Percentiles rank a stretch among this genome's conserved stretches.
These are phyloP conservation scores for Colletotrichum truncatum DNA, from an alignment of 2,329 filamentous ascomycete genomes.

Conservation along the genomic window DNA sequence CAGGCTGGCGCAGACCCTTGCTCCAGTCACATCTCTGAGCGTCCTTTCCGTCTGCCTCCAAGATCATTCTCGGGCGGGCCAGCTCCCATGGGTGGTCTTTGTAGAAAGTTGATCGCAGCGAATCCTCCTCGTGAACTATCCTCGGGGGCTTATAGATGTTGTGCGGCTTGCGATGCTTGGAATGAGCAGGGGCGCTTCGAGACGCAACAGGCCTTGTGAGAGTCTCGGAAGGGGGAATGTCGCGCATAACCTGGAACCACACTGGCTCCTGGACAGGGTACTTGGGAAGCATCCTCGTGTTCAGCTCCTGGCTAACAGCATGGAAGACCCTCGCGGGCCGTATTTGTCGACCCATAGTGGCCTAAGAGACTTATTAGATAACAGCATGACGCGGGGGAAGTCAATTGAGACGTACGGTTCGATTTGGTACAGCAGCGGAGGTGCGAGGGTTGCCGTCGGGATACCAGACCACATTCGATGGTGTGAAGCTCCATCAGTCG, in stretches of 20 bases:
- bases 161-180: constrained; percentile 71
- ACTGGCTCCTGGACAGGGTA: constrained; percentile 46
- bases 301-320: constrained; percentile 53
- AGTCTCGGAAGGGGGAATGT: constrained; percentile 67
- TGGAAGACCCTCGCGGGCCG: constrained; percentile 58
- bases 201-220: constrained; percentile 62
- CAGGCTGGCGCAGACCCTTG: constrained; percentile 75
- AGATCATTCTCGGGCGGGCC: constrained; percentile 83
- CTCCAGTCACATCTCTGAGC: constrained; percentile 82
- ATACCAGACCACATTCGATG: not conserved
- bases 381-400: rapidly evolving
- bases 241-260: constrained; percentile 62
- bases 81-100: constrained; percentile 97
- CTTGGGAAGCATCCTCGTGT: constrained; percentile 47
- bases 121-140: constrained; percentile 85
- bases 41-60: constrained; percentile 89
- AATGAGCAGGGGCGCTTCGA: constrained; percentile 50
- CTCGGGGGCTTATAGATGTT: constrained; percentile 82
- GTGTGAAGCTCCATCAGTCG: not conserved
- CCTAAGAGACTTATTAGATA: not conserved
- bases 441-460: not conserved
- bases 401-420: not conserved
- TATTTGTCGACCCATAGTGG: constrained; percentile 54
- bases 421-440: not conserved
- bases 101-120: constrained; percentile 83